Percentiles rank a stretch among this genome's conserved stretches.
phyloP scores from a whole-genome alignment of 805 yeast genomes.

The Hanseniaspora vineae region DNA sequence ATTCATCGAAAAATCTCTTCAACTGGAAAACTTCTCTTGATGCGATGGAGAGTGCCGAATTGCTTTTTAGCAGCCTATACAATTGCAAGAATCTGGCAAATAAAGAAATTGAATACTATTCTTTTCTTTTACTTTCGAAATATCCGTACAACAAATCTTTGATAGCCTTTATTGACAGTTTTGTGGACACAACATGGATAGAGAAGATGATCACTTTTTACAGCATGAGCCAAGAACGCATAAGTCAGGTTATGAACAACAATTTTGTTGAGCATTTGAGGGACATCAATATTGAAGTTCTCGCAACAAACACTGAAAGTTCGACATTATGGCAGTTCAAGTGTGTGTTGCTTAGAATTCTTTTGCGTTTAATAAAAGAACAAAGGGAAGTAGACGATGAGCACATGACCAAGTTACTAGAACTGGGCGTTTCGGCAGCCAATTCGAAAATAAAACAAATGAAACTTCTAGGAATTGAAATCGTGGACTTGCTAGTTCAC shows the following conservation, averaged over 20 bases:
- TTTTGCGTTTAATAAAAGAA: background rate
- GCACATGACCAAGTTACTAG: slow-evolving; percentile 33
- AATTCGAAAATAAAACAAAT: slow-evolving; percentile 53
- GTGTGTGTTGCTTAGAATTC: background rate
- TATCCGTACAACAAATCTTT: background rate
- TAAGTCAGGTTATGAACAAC: background rate
- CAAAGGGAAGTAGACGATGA: no score
- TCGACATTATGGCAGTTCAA: background rate
- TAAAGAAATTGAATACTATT: background rate
- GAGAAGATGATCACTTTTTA: background rate
- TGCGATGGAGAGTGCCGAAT: background rate
- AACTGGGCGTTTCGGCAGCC: slow-evolving; percentile 69
- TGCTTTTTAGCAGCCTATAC: background rate
- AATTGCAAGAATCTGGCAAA: background rate
- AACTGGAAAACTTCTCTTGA: background rate
- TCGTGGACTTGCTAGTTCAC: slow-evolving; percentile 51
- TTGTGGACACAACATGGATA: background rate
- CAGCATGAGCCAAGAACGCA: background rate
- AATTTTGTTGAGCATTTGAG: background rate
- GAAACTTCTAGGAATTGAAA: slow-evolving; percentile 49
- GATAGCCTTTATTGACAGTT: background rate
- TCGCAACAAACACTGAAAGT: background rate
- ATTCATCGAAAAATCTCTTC: background rate
- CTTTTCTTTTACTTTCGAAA: background rate
- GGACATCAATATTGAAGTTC: background rate